Evolutionary conservation across 2,329 filamentous ascomycete genomes (phyloP).

Genomic region (Alternaria atra): DNA sequence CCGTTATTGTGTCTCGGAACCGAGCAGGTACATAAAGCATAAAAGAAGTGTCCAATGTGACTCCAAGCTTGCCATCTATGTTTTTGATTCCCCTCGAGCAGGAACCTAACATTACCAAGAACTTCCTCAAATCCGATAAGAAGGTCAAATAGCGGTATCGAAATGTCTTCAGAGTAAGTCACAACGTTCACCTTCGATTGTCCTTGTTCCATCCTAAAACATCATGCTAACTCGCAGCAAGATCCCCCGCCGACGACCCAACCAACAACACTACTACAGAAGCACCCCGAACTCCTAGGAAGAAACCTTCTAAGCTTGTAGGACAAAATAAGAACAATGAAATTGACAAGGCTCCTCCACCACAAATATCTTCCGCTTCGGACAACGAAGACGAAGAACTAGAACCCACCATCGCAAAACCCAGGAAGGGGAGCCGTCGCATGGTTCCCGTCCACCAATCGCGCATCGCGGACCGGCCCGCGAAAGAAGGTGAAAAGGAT

Average conservation of each 20-base stretch:
- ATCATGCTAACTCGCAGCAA: not conserved
- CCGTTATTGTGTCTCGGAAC: not conserved
- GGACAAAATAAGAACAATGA: conserved; percentile 14
- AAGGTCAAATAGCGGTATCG: conserved; percentile 18
- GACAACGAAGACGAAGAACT: conserved; percentile 21
- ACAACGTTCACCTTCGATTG: not conserved
- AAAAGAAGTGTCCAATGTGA: not conserved
- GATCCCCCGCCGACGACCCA: not conserved
- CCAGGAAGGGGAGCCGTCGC: conserved; percentile 16
- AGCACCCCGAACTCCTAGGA: conserved; percentile 2
- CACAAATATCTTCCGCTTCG: not conserved
- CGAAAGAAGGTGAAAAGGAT: conserved; percentile 47
- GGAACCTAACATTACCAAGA: not conserved
- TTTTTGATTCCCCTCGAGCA: not conserved
- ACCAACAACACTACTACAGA: not conserved
- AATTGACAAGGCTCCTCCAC: conserved; percentile 15
- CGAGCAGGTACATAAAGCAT: not conserved
- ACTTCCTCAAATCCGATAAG: conserved; percentile 6
- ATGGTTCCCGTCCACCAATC: conserved; percentile 49
- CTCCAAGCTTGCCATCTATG: not conserved
- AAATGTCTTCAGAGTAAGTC: conserved; percentile 30
- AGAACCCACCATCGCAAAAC: not conserved
- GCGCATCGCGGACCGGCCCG: conserved; percentile 51
- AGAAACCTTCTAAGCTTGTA: conserved; percentile 19
- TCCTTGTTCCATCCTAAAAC: not conserved